phyloP scores from a whole-genome alignment of 805 yeast species.

The Metschnikowia noctiluminum region DNA sequence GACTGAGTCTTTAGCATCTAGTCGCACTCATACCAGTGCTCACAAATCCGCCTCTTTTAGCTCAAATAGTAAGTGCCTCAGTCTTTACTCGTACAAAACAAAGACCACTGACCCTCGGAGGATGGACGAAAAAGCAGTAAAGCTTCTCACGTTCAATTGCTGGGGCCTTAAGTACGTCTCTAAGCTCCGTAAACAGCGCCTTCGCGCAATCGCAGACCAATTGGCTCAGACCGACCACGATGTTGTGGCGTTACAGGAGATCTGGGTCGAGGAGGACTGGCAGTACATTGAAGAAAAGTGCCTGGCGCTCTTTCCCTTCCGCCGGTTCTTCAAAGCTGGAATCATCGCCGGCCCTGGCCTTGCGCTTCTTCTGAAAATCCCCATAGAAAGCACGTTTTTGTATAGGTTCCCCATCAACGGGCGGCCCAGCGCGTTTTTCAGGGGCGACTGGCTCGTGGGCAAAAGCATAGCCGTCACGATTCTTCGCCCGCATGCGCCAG shows the following conservation, averaged over 20 bases:
- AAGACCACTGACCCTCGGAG: not conserved
- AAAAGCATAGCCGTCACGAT: slow-evolving; percentile 76
- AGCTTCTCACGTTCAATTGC: slow-evolving; percentile 65
- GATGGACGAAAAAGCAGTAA: slow-evolving; percentile 2
- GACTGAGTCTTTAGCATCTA: too few relatives aligned
- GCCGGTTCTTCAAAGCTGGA: slow-evolving; percentile 75
- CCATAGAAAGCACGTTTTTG: slow-evolving; percentile 74
- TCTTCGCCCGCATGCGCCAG: slow-evolving; percentile 48
- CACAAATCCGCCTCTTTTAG: not conserved
- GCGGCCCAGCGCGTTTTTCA: slow-evolving; percentile 83
- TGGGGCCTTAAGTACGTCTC: slow-evolving; percentile 92
- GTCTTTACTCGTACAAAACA: not conserved
- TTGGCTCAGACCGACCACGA: slow-evolving; percentile 61
- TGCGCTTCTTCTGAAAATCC: slow-evolving; percentile 77
- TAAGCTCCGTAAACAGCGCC: slow-evolving; percentile 60
- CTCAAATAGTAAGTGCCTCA: not conserved
- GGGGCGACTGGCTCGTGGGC: slow-evolving; percentile 98
- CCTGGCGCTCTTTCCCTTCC: slow-evolving; percentile 49
- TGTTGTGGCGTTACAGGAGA: slow-evolving; percentile 88
- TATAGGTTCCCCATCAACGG: slow-evolving; percentile 92
- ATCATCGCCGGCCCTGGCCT: slow-evolving; percentile 92
- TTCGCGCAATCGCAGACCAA: slow-evolving; percentile 69
- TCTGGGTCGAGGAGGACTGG: slow-evolving; percentile 90
- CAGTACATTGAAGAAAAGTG: slow-evolving; percentile 51
- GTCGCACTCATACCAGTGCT: not conserved